These are phyloP conservation scores for Psilocybe cubensis DNA, from an alignment of 768 basidiomycete species.

Conservation along the genomic window DNA sequence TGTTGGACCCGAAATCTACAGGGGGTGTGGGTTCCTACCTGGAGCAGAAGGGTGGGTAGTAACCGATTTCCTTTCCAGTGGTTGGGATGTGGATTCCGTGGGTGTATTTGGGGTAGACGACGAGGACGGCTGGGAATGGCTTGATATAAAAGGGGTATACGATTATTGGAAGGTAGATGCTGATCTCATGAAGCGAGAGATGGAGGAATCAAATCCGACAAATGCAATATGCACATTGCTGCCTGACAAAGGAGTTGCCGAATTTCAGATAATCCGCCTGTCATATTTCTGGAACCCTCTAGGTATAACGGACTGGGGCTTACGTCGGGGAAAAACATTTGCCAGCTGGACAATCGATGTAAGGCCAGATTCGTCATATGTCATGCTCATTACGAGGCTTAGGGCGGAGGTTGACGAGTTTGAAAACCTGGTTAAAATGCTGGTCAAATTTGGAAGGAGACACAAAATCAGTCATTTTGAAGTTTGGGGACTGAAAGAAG, in stretches of 20 bases:
- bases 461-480: slow-evolving; percentile 40
- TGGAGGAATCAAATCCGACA: slow-evolving; percentile 13
- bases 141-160: slow-evolving; percentile 34
- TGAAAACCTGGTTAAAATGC: slow-evolving; percentile 31
- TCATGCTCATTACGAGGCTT: slow-evolving; percentile 30
- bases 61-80: slow-evolving; percentile 34
- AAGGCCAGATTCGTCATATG: slow-evolving; percentile 11
- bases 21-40: slow-evolving; percentile 19
- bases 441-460: slow-evolving; percentile 28
- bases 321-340: slow-evolving; percentile 14
- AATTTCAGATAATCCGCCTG: slow-evolving; percentile 27
- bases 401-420: slow-evolving; percentile 30
- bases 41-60: slow-evolving; percentile 46
- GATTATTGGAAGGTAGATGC: slow-evolving; percentile 43
- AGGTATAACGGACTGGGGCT: slow-evolving; percentile 13
- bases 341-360: slow-evolving; percentile 31
- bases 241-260: slow-evolving; percentile 29
- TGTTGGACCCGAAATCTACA: slow-evolving; percentile 27
- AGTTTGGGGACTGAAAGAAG: slow-evolving; percentile 43
- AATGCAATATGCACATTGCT: slow-evolving; percentile 23
- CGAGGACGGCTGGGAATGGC: slow-evolving; percentile 21
- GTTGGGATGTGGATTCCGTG: slow-evolving; percentile 33
- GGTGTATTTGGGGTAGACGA: too few relatives aligned
- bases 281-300: slow-evolving; percentile 21
- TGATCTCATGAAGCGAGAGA: slow-evolving; percentile 36